phyloP scores from a whole-genome alignment of 306 rosid genomes.

The Coriaria nepalensis region DNA sequence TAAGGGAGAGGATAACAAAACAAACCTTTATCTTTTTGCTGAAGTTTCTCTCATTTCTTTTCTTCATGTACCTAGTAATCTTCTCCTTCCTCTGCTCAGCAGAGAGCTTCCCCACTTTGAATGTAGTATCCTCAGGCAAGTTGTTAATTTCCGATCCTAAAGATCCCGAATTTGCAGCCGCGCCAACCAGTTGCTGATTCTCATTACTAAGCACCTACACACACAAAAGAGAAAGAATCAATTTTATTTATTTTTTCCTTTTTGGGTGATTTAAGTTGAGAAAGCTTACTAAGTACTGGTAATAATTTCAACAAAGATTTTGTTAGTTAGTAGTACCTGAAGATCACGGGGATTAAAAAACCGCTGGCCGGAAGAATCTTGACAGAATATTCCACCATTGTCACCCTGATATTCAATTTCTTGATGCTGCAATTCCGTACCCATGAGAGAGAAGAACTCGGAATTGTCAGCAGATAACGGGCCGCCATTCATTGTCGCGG shows the following conservation, averaged over 20 bases:
- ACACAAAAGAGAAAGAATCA: not conserved
- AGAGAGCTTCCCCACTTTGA: slow-evolving; percentile 85
- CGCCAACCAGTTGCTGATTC: slow-evolving; percentile 50
- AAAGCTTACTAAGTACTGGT: not conserved
- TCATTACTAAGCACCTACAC: slow-evolving; percentile 50
- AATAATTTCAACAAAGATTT: no score
- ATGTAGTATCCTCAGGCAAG: slow-evolving; percentile 52
- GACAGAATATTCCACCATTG: slow-evolving; percentile 49
- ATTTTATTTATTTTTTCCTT: no score
- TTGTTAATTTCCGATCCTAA: slow-evolving; percentile 64
- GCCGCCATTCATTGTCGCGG: slow-evolving; percentile 28
- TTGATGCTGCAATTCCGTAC: slow-evolving; percentile 58
- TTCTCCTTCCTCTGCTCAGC: slow-evolving; percentile 87
- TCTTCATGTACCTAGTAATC: slow-evolving; percentile 94
- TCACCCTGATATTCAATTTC: slow-evolving; percentile 82
- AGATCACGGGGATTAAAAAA: slow-evolving; percentile 58
- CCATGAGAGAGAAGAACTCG: slow-evolving; percentile 47
- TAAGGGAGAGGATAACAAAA: not conserved
- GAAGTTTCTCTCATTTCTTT: slow-evolving; percentile 87
- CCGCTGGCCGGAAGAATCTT: slow-evolving; percentile 42
- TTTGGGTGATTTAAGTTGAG: not conserved
- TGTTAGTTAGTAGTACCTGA: slow-evolving; percentile 60
- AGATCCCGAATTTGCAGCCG: slow-evolving; percentile 43
- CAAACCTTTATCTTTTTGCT: slow-evolving; percentile 95
- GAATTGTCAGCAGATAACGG: slow-evolving; percentile 52